These are phyloP conservation scores for Bertia moriformis DNA, from an alignment of 2,329 filamentous ascomycete genomes.

Conservation along the genomic window DNA sequence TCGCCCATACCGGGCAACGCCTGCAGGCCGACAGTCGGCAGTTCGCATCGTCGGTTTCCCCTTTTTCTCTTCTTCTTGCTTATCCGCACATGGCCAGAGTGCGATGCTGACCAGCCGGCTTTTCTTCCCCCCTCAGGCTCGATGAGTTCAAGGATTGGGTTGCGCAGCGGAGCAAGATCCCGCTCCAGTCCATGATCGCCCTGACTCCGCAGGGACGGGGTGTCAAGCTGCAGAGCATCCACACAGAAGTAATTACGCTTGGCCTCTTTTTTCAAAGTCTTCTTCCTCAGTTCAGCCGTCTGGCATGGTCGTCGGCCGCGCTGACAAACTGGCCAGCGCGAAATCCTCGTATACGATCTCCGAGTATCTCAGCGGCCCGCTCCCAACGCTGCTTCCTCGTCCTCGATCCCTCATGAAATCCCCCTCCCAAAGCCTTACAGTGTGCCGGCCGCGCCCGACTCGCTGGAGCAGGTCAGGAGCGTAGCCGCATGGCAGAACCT, in stretches of 20 bases:
- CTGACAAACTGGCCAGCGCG: constrained; percentile 21
- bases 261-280: no score
- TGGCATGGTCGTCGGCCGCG: constrained; percentile 2
- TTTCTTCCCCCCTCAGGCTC: constrained; percentile 25
- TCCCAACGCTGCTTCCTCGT: no score
- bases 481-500: constrained; percentile 46
- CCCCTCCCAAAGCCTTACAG: constrained; percentile 26
- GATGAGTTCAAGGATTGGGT: constrained; percentile 48
- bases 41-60: constrained; percentile 39
- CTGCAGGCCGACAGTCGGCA: constrained; percentile 37
- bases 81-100: no score
- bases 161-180: constrained; percentile 34
- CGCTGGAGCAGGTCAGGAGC: constrained; percentile 38
- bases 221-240: constrained; percentile 43
- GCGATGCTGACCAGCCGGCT: no score
- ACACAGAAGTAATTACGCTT: constrained; percentile 45
- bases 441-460: constrained; percentile 38
- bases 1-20: constrained; percentile 48
- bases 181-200: constrained; percentile 42
- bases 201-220: constrained; percentile 50
- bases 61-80: no score
- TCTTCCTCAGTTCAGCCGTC: no score
- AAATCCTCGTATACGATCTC: constrained; percentile 53
- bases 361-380: constrained; percentile 16
- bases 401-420: constrained; percentile 14